Conservation (phyloP, 306 rosid genomes). For the Vigna trinervia region DNA sequence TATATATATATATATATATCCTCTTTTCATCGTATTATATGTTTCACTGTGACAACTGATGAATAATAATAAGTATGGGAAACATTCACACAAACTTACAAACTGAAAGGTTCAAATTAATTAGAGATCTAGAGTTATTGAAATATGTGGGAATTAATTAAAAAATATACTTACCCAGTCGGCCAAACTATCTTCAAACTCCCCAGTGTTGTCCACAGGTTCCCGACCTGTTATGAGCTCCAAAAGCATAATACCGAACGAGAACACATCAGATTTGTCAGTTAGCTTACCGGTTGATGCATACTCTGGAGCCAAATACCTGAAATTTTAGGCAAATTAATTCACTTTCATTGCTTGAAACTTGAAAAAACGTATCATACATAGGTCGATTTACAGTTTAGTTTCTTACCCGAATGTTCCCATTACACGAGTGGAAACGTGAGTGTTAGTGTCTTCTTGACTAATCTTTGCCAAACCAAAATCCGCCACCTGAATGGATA, state of each 20-base stretch:
- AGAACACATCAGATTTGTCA: slow-evolving; percentile 91
- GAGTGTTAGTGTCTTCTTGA: slow-evolving; percentile 66
- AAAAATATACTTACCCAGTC: slow-evolving; percentile 70
- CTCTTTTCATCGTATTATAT: background rate
- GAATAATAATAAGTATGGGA: background rate
- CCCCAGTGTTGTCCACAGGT: slow-evolving; percentile 55
- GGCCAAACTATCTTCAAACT: slow-evolving; percentile 67
- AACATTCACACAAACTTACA: slow-evolving; percentile 1
- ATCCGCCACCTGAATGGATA: slow-evolving; percentile 75
- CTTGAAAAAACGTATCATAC: background rate
- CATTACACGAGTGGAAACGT: slow-evolving; percentile 93
- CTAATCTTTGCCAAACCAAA: slow-evolving; percentile 90
- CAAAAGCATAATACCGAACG: slow-evolving; percentile 79
- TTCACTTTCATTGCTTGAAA: background rate
- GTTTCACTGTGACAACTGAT: background rate
- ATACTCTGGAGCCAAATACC: slow-evolving; percentile 95
- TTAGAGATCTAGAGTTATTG: background rate
- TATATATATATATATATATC: no score
- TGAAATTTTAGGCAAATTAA: slow-evolving; percentile 23
- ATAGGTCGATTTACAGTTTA: background rate
- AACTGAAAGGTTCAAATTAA: background rate
- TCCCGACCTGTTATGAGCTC: slow-evolving; percentile 76
- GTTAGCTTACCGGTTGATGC: slow-evolving; percentile 94
- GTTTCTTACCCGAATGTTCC: slow-evolving; percentile 85
- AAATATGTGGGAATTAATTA: background rate